These are phyloP conservation scores for Podaxis sp. DNA, from an alignment of 768 basidiomycete species.

Conservation along the genomic window DNA sequence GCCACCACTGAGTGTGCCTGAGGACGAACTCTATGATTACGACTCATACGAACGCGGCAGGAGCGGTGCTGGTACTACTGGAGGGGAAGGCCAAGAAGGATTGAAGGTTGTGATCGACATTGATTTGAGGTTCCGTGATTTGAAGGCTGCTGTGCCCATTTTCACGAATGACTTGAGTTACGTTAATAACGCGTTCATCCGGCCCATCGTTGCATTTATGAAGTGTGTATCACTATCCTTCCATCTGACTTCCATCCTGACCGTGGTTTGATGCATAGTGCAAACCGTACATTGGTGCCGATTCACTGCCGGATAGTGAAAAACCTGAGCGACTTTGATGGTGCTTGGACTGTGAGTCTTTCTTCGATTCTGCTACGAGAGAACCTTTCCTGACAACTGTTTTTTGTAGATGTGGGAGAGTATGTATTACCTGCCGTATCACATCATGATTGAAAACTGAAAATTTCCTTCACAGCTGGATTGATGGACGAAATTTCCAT, in stretches of 20 bases:
- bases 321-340: conserved; percentile 86
- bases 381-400: not conserved
- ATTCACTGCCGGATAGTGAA: conserved; percentile 90
- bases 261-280: conserved; percentile 44
- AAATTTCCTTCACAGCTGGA: conserved; percentile 58
- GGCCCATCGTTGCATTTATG: conserved; percentile 98
- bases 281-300: conserved; percentile 91
- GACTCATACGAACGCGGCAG: conserved; percentile 24
- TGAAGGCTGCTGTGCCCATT: conserved; percentile 93
- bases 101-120: conserved; percentile 80
- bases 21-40: conserved; percentile 23
- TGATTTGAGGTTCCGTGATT: conserved; percentile 89
- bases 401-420: conserved; percentile 86
- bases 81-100: not conserved
- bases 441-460: conserved; percentile 17
- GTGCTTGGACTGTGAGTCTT: conserved; percentile 86
- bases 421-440: conserved; percentile 36
- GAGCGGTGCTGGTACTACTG: conserved; percentile 22
- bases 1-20: conserved; percentile 68
- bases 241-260: conserved; percentile 1
- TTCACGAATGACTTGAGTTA: conserved; percentile 89
- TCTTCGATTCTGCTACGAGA: not conserved
- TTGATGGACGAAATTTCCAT: conserved; percentile 88
- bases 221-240: conserved; percentile 57
- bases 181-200: conserved; percentile 87